Base-by-base conservation (phyloP, 208 protist genomes). In the Balamuthia mandrillaris region DNA sequence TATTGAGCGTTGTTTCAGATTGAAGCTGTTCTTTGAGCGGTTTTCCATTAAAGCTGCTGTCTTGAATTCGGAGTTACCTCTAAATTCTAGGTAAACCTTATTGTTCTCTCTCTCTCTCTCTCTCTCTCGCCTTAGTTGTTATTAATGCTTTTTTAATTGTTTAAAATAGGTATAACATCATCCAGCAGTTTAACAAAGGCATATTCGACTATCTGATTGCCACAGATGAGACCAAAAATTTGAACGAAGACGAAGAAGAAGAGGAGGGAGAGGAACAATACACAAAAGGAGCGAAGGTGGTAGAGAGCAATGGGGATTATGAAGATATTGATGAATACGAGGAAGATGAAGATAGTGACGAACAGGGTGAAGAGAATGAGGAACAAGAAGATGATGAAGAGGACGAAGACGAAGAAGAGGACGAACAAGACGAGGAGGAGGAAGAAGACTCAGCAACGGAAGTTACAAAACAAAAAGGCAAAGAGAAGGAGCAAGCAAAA, bases 11-110 rank as follows among this genome's bases (percentile, higher is more conserved):
- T 97, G 95, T 82, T 98, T 98, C 92, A 90, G 91, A 33, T 87
- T 98, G 33, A 96, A 98, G 87, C 94, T 98, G 84, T 99, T 98
- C 87, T 92, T 99, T 10, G 95, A 98, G 88, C 94, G 96, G 86
- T 94, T 99, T 58, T 95, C 93, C 35, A 93, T 98, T 18, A 88
- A 87, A 35, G 84, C 83, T 24, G 95, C 97, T 52, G 95, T 97
- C 39, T 95, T 98, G 75, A 98, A 99, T 88, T 90, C 94, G 7
- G 95, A 95, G 70, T 91, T 99, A 31, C 97, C 97, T 54, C 91
- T 97, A 31, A 98, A 98, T 88, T 97, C 96, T 10, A 94, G 96
- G 88, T 81, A 35, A 16, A n/a, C 44, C 5, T 29, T 18, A 27
- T 3, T 51, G 5, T 39, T 31, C 6, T 79, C 12, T 39, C 10